Evolutionary conservation across 2,329 filamentous ascomycete species (phyloP), one percentile per base, ranked within the genome.

Genomic region (Colletotrichum liriopes): DNA sequence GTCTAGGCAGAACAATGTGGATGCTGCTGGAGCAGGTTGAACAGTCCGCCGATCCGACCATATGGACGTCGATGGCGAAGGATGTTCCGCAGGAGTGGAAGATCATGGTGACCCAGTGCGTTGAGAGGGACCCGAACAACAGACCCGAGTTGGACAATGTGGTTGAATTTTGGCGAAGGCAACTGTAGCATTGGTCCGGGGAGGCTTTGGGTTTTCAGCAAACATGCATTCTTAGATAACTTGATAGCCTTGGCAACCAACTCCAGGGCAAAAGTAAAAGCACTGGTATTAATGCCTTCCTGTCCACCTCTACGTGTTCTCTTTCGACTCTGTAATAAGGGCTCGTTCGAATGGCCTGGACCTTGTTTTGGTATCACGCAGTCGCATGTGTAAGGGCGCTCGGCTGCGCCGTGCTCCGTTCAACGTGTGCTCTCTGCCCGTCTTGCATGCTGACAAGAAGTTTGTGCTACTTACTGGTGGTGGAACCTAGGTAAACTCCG

Each of bases 1-100:
- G 74, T 26, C 58, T 76, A 9, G 73, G 75, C 1, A 65, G 75
- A n/a, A 66, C 69, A 4, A 72, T 75, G 73, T 75, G 73, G 73
- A 76, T 76, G 74, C 52, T 76, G 23, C 62, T 76, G 29, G 72
- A 75, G 52, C 72, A 73, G 52, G 69, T 73, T 9, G 68, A 73
- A 47, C 73, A 75, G 49, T 69, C 61, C 16, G 37, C 64, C 18
- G 67, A 72, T n/a, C 47, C 26, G 14, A 67, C 67, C 11, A 23
- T 52, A 23, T 71, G 63, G 71, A 74, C 69, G 26, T 49, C 62
- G 9, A 20, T 43, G n/a, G 72, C 64, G 8, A 54, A 47, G 1
- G 75, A 75, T 18, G 45, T 75, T 1, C 74, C 74, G 8, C 5
- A 5, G 20, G 16, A 43, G 16, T 75, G 73, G 73, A 75, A 72